These are phyloP conservation scores for Diatrype stigma DNA, from an alignment of 2,329 filamentous ascomycete species.

Conservation along the genomic window DNA sequence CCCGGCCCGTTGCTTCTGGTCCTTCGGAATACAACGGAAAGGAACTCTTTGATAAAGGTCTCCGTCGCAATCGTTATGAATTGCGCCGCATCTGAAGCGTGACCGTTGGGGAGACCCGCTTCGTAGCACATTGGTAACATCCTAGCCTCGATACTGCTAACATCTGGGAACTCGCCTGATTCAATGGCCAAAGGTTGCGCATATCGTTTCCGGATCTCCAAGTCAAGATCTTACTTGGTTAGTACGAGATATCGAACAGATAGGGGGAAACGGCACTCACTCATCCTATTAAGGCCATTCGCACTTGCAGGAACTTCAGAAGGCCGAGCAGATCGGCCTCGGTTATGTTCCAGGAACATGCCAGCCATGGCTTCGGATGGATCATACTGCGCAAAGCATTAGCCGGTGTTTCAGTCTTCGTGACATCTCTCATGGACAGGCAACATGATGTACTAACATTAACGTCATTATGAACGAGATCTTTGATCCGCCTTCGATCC, in stretches of 20 bases:
- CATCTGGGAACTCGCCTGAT: constrained; percentile 66
- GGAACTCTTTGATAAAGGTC: constrained; percentile 62
- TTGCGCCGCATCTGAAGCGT: constrained; percentile 55
- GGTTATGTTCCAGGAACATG: constrained; percentile 48
- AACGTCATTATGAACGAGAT: constrained; percentile 59
- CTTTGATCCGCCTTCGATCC: constrained; percentile 64
- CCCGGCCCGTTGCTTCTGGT: constrained; percentile 63
- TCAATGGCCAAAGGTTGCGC: constrained; percentile 61
- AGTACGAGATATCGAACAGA: constrained; percentile 6
- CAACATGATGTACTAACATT: constrained; percentile 21
- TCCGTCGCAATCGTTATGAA: constrained; percentile 64
- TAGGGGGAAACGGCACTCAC: constrained; percentile 42
- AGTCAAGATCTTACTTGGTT: constrained; percentile 50
- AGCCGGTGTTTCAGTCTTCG: constrained; percentile 8
- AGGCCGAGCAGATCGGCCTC: constrained; percentile 38
- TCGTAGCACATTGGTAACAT: constrained; percentile 69
- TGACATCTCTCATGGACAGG: background rate
- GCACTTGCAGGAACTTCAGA: constrained; percentile 65
- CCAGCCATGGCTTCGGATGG: constrained; percentile 50
- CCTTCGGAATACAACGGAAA: constrained; percentile 59
- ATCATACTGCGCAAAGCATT: constrained; percentile 41
- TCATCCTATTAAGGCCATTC: constrained; percentile 75
- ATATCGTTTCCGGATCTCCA: constrained; percentile 64
- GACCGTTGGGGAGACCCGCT: constrained; percentile 55
- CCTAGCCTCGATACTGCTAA: constrained; percentile 56